Percentiles rank a stretch among this genome's conserved stretches.
Evolutionary conservation across 2,329 filamentous ascomycete species (phyloP).

Genomic region (Diplodia corticola): DNA sequence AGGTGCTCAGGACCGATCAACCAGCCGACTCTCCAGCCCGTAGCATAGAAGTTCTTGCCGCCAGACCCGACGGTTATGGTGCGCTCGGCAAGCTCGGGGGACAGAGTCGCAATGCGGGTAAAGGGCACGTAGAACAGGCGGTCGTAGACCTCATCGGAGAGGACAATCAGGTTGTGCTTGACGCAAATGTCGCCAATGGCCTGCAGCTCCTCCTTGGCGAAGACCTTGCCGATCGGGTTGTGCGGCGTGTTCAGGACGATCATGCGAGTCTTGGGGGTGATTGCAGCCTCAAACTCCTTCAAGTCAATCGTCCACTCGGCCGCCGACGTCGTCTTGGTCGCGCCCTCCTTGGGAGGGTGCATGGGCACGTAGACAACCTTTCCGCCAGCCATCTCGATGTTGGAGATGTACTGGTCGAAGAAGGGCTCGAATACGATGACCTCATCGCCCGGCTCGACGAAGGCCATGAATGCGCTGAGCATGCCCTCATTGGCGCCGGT

Average conservation of each 20-base stretch:
- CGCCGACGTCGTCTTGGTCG: conserved; percentile 76
- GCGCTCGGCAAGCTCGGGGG: conserved; percentile 81
- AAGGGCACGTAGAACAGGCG: conserved; percentile 94
- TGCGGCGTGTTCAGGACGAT: conserved; percentile 87
- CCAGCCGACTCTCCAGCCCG: conserved; percentile 96
- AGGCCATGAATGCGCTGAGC: conserved; percentile 97
- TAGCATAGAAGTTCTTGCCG: conserved; percentile 98
- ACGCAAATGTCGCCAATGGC: conserved; percentile 86
- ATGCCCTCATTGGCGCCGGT: conserved; percentile 85
- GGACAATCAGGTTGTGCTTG: conserved; percentile 89
- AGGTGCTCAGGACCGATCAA: conserved; percentile 85
- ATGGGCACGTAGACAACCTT: conserved; percentile 95
- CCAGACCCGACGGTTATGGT: conserved; percentile 94
- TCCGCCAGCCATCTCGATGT: conserved; percentile 97
- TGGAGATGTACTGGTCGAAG: conserved; percentile 98
- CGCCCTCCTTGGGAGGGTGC: conserved; percentile 80
- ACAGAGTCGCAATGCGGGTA: conserved; percentile 86
- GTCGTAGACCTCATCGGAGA: conserved; percentile 76
- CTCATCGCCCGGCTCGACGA: conserved; percentile 91
- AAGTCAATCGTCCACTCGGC: conserved; percentile 88
- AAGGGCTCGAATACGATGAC: conserved; percentile 98
- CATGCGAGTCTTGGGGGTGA: conserved; percentile 91
- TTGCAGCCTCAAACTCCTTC: conserved; percentile 73
- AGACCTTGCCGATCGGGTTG: conserved; percentile 97
- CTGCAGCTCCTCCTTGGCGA: conserved; percentile 78